These are phyloP conservation scores for Lentinula detonsa DNA, from an alignment of 768 basidiomycete species.

Conservation along the genomic window DNA sequence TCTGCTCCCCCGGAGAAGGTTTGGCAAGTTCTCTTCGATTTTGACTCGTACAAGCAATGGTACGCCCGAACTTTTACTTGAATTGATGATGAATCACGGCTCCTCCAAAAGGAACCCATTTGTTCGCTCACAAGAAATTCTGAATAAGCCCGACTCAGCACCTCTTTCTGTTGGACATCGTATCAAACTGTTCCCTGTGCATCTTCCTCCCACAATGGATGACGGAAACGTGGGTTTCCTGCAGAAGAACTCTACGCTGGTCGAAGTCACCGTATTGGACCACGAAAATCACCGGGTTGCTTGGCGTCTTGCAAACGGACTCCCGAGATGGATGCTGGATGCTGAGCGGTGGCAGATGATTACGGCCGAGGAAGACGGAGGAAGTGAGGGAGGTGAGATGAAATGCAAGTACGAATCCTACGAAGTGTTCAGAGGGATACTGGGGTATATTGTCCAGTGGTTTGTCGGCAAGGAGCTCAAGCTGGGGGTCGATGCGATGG, in stretches of 20 bases:
- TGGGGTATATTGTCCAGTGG: constrained; percentile 47
- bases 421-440: constrained; percentile 51
- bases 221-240: constrained; percentile 26
- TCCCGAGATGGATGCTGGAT: constrained; percentile 42
- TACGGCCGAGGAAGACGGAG: constrained; percentile 38
- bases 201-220: constrained; percentile 56
- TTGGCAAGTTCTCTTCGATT: constrained; percentile 34
- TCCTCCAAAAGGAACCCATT: constrained; percentile 55
- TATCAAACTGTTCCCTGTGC: constrained; percentile 41
- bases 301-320: constrained; percentile 37
- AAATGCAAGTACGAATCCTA: constrained; percentile 59
- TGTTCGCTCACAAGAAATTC: constrained; percentile 23
- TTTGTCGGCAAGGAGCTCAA: constrained; percentile 37
- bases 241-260: constrained; percentile 33
- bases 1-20: constrained; percentile 34
- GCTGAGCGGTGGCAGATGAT: constrained; percentile 64
- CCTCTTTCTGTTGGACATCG: constrained; percentile 31
- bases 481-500: constrained; percentile 46
- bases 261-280: constrained; percentile 45
- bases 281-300: constrained; percentile 47
- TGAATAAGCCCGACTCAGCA: background rate
- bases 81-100: too few species aligned
- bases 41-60: constrained; percentile 60
- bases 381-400: constrained; percentile 12
- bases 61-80: constrained; percentile 13